Evolutionary conservation across 2,329 filamentous ascomycete genomes (phyloP).

Genomic region (Tolypocladium amazonense): DNA sequence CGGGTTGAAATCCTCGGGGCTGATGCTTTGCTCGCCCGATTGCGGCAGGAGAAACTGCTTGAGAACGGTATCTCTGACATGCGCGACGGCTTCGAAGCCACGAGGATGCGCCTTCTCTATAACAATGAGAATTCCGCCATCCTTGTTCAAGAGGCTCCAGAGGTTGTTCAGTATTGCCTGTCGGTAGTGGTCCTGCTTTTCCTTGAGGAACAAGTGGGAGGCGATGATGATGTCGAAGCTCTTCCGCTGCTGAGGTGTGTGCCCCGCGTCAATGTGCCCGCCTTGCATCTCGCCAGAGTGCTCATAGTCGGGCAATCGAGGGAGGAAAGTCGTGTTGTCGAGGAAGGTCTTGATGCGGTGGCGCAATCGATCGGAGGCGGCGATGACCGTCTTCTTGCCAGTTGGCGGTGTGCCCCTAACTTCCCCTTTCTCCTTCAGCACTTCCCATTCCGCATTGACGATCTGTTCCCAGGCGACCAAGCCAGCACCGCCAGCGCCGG

Average conservation of each 20-base stretch:
- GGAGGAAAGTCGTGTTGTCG: slow-evolving; percentile 84
- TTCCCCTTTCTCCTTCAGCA: slow-evolving; percentile 45
- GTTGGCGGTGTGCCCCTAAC: slow-evolving; percentile 34
- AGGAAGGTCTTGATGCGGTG: slow-evolving; percentile 67
- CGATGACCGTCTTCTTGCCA: slow-evolving; percentile 72
- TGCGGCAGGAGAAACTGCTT: slow-evolving; percentile 56
- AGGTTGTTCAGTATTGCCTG: slow-evolving; percentile 77
- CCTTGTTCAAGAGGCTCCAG: slow-evolving; percentile 74
- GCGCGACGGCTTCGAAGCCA: slow-evolving; percentile 86
- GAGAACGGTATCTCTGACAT: slow-evolving; percentile 69
- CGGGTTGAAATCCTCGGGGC: slow-evolving; percentile 27
- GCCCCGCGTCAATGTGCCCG: slow-evolving; percentile 47
- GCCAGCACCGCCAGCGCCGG: slow-evolving; percentile 62
- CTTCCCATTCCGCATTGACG: slow-evolving; percentile 69
- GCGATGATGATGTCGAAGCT: slow-evolving; percentile 84
- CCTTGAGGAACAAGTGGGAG: slow-evolving; percentile 67
- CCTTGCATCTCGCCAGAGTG: slow-evolving; percentile 51
- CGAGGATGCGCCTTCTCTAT: slow-evolving; percentile 85
- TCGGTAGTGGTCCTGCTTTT: slow-evolving; percentile 66
- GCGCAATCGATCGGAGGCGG: slow-evolving; percentile 64
- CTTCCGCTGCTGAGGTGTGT: slow-evolving; percentile 52
- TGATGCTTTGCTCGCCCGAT: slow-evolving; percentile 22
- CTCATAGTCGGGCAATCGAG: slow-evolving; percentile 79
- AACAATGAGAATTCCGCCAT: slow-evolving; percentile 77
- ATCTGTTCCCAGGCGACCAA: slow-evolving; percentile 70